phyloP scores from a whole-genome alignment of 768 basidiomycete genomes.

The Panellus pusillus region DNA sequence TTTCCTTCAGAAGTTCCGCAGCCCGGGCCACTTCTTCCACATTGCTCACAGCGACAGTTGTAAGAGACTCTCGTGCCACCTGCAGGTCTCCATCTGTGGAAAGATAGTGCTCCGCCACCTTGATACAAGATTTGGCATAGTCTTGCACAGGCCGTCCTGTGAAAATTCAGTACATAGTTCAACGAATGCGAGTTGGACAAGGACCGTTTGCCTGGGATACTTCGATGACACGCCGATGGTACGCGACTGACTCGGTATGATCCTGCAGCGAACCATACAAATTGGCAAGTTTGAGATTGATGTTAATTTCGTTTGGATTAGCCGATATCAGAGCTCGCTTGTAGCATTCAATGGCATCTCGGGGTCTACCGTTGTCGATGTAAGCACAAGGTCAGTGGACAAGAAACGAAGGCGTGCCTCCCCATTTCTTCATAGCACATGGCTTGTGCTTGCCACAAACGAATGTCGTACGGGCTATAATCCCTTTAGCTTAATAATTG shows the following conservation, averaged over 20 bases:
- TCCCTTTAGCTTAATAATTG: background rate
- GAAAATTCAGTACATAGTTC: slow-evolving; percentile 18
- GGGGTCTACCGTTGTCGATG: slow-evolving; percentile 47
- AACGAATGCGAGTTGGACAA: slow-evolving; percentile 14
- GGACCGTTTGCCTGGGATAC: slow-evolving; percentile 64
- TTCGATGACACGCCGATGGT: slow-evolving; percentile 80
- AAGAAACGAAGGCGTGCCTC: slow-evolving; percentile 46
- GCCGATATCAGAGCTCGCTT: slow-evolving; percentile 86
- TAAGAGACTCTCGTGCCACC: slow-evolving; percentile 72
- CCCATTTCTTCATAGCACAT: slow-evolving; percentile 92
- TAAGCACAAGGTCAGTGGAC: background rate
- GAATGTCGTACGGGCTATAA: slow-evolving; percentile 87
- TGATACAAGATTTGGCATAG: slow-evolving; percentile 81
- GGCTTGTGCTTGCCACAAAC: slow-evolving; percentile 94
- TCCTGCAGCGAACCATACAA: slow-evolving; percentile 71
- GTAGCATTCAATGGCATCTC: slow-evolving; percentile 90
- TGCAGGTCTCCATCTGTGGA: slow-evolving; percentile 61
- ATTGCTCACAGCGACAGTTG: slow-evolving; percentile 75
- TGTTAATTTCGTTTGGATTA: slow-evolving; percentile 72
- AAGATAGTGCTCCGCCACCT: slow-evolving; percentile 81
- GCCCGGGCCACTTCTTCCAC: slow-evolving; percentile 78
- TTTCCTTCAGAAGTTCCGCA: slow-evolving; percentile 64
- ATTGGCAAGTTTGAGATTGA: slow-evolving; percentile 73
- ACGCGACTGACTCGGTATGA: slow-evolving; percentile 65
- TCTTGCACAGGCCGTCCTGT: slow-evolving; percentile 71